Percentiles rank a stretch among this genome's conserved stretches.
Evolutionary conservation across 495 filamentous ascomycete species (phyloP).

Genomic region (Daldinia concentrica): DNA sequence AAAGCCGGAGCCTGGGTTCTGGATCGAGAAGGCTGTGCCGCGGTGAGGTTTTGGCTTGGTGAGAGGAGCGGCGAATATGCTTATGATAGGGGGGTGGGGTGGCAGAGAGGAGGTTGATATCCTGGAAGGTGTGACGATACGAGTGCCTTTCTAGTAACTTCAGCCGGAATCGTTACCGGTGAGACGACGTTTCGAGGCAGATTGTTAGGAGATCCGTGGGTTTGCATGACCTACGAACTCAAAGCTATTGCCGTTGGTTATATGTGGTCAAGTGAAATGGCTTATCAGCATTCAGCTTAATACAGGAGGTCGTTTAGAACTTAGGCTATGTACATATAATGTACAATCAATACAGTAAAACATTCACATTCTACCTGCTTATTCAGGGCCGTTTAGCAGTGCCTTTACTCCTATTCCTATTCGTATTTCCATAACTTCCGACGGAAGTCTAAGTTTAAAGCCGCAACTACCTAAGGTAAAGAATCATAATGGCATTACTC

Average conservation of each 20-base stretch:
- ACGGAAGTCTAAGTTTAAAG: too few relatives aligned
- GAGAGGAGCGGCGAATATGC: not conserved
- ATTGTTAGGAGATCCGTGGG: not conserved
- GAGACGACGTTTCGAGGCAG: not conserved
- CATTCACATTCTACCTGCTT: constrained; percentile 2
- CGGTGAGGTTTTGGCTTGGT: constrained; percentile 20
- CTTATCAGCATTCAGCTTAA: not conserved
- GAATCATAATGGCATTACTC: too few relatives aligned
- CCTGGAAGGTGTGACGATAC: not conserved
- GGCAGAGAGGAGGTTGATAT: not conserved
- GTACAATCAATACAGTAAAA: constrained; percentile 30
- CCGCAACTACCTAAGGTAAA: too few relatives aligned
- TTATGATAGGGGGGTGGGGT: not conserved
- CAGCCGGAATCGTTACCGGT: not conserved
- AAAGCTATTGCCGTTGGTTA: not conserved
- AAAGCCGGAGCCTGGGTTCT: constrained; percentile 85
- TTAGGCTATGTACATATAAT: constrained; percentile 19
- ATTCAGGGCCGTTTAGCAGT: too few relatives aligned
- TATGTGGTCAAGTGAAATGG: constrained; percentile 1
- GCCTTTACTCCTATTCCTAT: too few relatives aligned
- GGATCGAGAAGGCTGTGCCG: constrained; percentile 72
- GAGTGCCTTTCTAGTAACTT: not conserved
- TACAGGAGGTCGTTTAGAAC: not conserved
- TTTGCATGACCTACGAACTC: not conserved
- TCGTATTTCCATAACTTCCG: too few relatives aligned